Conservation (phyloP, 208 protist species). For the Novymonas esmeraldas region DNA sequence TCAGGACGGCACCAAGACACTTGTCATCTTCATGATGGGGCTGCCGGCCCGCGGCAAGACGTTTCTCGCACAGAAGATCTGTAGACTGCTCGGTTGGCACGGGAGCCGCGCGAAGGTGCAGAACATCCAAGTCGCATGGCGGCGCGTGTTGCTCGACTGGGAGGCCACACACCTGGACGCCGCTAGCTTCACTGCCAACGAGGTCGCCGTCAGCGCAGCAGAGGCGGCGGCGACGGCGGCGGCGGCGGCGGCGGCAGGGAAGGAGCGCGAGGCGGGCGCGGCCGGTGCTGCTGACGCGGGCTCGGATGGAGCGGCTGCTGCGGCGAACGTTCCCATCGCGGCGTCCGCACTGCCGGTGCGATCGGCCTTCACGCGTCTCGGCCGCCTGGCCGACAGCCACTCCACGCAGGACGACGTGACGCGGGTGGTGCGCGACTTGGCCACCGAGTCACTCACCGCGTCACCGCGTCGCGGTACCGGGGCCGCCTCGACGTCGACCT, state of each 20-base stretch:
- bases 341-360: not conserved
- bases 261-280: not conserved
- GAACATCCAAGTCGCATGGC: constrained; percentile 81
- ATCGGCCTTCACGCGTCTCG: not conserved
- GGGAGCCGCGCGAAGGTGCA: constrained; percentile 67
- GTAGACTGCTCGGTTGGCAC: constrained; percentile 85
- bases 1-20: constrained; percentile 49
- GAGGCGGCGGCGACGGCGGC: not conserved
- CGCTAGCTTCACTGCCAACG: not conserved
- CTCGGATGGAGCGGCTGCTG: too few species aligned
- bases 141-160: constrained; percentile 58
- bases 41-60: constrained; percentile 91
- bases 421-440: constrained; percentile 13
- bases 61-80: constrained; percentile 91
- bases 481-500: not conserved
- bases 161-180: constrained; percentile 26
- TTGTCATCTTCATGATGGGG: constrained; percentile 90
- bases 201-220: not conserved
- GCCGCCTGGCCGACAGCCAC: not conserved
- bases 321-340: not conserved
- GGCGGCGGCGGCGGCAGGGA: not conserved
- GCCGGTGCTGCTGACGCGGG: too few species aligned
- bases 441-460: not conserved
- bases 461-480: not conserved
- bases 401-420: constrained; percentile 19